These are phyloP conservation scores for Apocynum venetum DNA, from an alignment of 257 asterid genomes.

Conservation along the genomic window DNA sequence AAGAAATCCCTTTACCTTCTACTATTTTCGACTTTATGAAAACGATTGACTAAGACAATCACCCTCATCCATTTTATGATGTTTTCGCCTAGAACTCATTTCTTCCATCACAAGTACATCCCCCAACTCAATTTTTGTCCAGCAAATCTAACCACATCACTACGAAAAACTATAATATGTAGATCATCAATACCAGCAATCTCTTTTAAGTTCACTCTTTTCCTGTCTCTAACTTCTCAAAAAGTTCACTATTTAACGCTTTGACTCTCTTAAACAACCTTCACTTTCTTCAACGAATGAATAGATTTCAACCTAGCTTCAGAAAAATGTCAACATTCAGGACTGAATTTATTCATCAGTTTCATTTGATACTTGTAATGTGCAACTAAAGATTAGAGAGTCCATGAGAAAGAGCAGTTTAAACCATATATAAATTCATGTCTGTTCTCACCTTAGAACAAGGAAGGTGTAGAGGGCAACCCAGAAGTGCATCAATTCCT, in stretches of 20 bases:
- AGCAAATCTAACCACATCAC: not conserved
- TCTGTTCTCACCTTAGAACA: constrained; percentile 60
- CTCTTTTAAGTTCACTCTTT: not conserved
- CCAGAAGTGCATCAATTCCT: constrained; percentile 90
- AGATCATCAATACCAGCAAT: not conserved
- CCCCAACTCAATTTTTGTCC: not conserved
- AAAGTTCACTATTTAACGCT: not conserved
- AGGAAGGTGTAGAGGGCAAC: constrained; percentile 90
- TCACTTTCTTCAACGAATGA: not conserved
- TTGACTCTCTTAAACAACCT: not conserved
- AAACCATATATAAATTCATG: constrained; percentile 14
- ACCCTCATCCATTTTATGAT: not conserved
- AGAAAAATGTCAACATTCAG: not conserved
- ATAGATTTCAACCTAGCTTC: constrained; percentile 5
- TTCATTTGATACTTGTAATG: not conserved
- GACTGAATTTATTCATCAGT: not conserved
- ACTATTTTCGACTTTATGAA: not conserved
- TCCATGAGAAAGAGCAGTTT: not conserved
- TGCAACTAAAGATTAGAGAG: not conserved
- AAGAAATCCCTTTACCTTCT: not conserved
- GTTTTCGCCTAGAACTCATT: not conserved
- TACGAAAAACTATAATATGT: not conserved
- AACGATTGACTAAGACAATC: not conserved
- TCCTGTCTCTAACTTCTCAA: not conserved
- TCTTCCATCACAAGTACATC: not conserved